phyloP scores from a whole-genome alignment of 768 basidiomycete genomes.

The Lanmaoa rubissima region DNA sequence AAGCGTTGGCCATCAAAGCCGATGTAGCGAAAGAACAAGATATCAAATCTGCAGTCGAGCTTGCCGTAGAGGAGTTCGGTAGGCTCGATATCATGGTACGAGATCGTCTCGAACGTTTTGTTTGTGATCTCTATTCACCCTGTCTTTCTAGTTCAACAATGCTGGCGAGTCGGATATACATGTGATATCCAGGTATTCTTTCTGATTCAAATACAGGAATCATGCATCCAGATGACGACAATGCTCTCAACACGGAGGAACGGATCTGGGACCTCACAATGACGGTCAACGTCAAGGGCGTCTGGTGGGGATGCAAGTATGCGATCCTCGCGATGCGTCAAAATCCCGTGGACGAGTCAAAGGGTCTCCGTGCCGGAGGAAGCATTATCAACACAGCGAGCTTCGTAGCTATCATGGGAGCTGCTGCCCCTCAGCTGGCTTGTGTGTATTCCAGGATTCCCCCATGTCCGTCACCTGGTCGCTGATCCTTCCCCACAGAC shows the following conservation, averaged over 20 bases:
- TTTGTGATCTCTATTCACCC: background rate
- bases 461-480: background rate
- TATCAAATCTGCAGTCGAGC: slow-evolving; percentile 77
- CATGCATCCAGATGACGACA: slow-evolving; percentile 95
- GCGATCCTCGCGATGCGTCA: slow-evolving; percentile 95
- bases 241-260: slow-evolving; percentile 95
- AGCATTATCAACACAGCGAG: slow-evolving; percentile 98
- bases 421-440: slow-evolving; percentile 97
- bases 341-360: slow-evolving; percentile 79
- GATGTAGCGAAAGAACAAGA: slow-evolving; percentile 91
- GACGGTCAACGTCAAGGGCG: slow-evolving; percentile 96
- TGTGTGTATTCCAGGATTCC: slow-evolving; percentile 46
- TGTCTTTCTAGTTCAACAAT: slow-evolving; percentile 77
- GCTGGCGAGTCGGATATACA: slow-evolving; percentile 50
- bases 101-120: background rate
- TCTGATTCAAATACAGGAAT: slow-evolving; percentile 57
- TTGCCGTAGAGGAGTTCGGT: slow-evolving; percentile 83
- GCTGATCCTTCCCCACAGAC: slow-evolving; percentile 46
- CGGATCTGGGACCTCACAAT: slow-evolving; percentile 93
- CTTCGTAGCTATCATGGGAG: slow-evolving; percentile 94
- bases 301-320: slow-evolving; percentile 99
- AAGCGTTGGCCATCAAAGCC: slow-evolving; percentile 65
- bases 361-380: slow-evolving; percentile 77
- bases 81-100: slow-evolving; percentile 91
- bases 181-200: background rate